Conservation (phyloP, 2,329 filamentous ascomycete genomes). For the Fusarium sp. region DNA sequence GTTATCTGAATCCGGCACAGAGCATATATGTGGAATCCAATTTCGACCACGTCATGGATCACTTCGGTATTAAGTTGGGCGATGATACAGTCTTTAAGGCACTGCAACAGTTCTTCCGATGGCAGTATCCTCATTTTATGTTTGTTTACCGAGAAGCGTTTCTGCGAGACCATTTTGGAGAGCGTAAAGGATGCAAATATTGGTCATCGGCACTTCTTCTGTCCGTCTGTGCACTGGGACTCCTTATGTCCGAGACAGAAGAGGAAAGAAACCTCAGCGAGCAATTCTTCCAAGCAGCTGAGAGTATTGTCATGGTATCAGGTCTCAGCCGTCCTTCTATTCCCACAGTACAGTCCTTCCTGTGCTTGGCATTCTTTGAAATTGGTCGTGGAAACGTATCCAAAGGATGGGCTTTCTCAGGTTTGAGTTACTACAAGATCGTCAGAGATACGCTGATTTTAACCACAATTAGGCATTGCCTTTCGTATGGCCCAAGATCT, state of each 20-base stretch:
- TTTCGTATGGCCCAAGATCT: slow-evolving; percentile 8
- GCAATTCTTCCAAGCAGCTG: not conserved
- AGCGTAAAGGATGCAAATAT: slow-evolving; percentile 1
- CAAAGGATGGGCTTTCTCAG: slow-evolving; percentile 2
- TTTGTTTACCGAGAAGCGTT: slow-evolving; percentile 3
- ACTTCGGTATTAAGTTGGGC: slow-evolving; percentile 1
- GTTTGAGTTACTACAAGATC: accelerated
- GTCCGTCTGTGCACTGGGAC: not conserved
- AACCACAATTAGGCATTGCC: not conserved
- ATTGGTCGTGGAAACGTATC: not conserved
- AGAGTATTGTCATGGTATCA: not conserved
- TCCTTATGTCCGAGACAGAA: not conserved
- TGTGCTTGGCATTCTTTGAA: slow-evolving; percentile 1
- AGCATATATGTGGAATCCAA: not conserved
- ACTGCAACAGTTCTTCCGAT: slow-evolving; percentile 5
- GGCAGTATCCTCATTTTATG: slow-evolving; percentile 13
- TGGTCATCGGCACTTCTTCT: slow-evolving; percentile 1
- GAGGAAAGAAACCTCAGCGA: not conserved
- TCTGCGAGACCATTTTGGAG: slow-evolving; percentile 7
- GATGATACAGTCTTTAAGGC: not conserved
- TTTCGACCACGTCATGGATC: slow-evolving; percentile 3
- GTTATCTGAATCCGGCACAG: not conserved
- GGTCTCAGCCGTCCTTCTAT: not conserved
- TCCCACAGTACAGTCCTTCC: not conserved
- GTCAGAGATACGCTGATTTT: accelerated